Evolutionary conservation across 2,329 filamentous ascomycete species (phyloP).

Genomic region (Acrodontium crateriforme): DNA sequence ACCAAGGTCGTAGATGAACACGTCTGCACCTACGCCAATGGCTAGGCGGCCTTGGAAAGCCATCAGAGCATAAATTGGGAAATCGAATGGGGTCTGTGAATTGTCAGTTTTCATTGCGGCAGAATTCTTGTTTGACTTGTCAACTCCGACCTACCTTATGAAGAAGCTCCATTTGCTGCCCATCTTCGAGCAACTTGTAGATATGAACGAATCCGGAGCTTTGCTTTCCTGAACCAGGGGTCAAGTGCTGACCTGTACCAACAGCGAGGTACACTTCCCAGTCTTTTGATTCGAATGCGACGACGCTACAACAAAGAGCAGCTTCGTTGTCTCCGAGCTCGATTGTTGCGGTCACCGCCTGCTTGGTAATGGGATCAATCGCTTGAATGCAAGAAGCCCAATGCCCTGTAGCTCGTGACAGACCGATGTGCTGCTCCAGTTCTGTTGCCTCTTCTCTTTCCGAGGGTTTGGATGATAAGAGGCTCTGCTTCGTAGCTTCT

Average conservation of each 20-base stretch:
- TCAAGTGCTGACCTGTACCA: slow-evolving; percentile 82
- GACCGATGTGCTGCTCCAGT: slow-evolving; percentile 50
- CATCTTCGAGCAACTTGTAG: slow-evolving; percentile 76
- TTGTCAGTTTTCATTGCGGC: not conserved
- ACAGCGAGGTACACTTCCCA: slow-evolving; percentile 86
- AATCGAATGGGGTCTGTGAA: slow-evolving; percentile 60
- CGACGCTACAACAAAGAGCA: slow-evolving; percentile 70
- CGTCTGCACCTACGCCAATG: slow-evolving; percentile 67
- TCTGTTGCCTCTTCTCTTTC: slow-evolving; percentile 6
- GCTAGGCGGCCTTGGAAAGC: slow-evolving; percentile 82
- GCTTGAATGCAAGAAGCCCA: slow-evolving; percentile 96
- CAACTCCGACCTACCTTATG: slow-evolving; percentile 46
- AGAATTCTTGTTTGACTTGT: not conserved
- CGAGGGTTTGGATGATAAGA: too few relatives aligned
- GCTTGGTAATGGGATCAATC: slow-evolving; percentile 55
- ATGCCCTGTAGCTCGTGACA: slow-evolving; percentile 66
- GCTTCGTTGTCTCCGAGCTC: slow-evolving; percentile 84
- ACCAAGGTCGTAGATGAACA: slow-evolving; percentile 85
- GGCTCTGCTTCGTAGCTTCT: slow-evolving; percentile 1
- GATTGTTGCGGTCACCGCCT: slow-evolving; percentile 53
- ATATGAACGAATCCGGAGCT: slow-evolving; percentile 68
- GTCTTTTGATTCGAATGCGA: slow-evolving; percentile 77
- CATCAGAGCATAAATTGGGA: slow-evolving; percentile 80
- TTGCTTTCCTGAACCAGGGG: slow-evolving; percentile 9
- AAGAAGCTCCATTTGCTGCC: slow-evolving; percentile 81